phyloP scores from a whole-genome alignment of 139 green algal species.

The Picochlorum sp. region DNA sequence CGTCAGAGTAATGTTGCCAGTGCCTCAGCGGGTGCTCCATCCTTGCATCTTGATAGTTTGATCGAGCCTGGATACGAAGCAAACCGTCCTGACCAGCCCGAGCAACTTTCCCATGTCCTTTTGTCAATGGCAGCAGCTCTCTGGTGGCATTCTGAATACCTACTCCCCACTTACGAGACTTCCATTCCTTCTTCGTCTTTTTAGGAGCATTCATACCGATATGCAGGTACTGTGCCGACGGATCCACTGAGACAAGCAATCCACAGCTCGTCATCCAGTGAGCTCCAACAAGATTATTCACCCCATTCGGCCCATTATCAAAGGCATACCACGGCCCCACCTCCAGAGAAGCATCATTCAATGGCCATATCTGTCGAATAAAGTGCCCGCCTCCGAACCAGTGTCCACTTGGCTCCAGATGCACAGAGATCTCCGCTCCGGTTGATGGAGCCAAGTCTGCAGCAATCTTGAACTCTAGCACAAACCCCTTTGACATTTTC shows the following conservation, averaged over 20 bases:
- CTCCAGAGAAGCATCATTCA: conserved; percentile 41
- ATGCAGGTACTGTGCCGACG: conserved; percentile 50
- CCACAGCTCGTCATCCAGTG: conserved; percentile 50
- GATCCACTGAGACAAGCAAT: conserved; percentile 42
- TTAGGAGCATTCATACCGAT: conserved; percentile 47
- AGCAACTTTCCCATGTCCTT: not conserved
- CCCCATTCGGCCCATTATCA: conserved; percentile 54
- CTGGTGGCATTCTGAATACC: conserved; percentile 42
- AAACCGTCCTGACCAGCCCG: conserved; percentile 29
- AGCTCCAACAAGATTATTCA: conserved; percentile 39
- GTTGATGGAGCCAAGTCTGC: not conserved
- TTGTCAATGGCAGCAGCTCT: conserved; percentile 25
- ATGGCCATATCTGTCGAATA: conserved; percentile 53
- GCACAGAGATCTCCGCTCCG: conserved; percentile 33
- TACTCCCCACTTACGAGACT: conserved; percentile 19
- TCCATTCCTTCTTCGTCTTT: not conserved
- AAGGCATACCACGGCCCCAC: conserved; percentile 47
- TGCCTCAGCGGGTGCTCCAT: conserved; percentile 42
- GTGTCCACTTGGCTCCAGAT: conserved; percentile 27
- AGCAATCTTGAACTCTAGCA: not conserved
- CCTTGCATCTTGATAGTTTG: conserved; percentile 11
- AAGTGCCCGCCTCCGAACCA: conserved; percentile 56
- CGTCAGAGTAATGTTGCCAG: conserved; percentile 15
- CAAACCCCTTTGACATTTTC: not conserved
- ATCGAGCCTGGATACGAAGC: conserved; percentile 38